A percentile compares a stretch with the other conserved stretches of the same genome.
phyloP scores from a whole-genome alignment of 345 rosid genomes.

The Melastoma malabathricum region DNA sequence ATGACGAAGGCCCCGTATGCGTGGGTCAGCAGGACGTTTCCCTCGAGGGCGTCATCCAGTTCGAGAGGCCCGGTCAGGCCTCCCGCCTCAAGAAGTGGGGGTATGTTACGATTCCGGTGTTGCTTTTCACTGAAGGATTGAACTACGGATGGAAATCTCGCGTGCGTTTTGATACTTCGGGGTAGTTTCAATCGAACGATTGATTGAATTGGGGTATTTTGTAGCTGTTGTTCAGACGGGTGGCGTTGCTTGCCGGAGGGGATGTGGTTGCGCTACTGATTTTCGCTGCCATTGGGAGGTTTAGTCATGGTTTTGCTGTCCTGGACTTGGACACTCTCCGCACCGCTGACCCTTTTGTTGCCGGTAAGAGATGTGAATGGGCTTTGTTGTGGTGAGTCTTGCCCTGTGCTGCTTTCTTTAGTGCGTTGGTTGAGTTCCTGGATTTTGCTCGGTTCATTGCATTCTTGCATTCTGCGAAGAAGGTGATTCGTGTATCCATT shows the following conservation, averaged over 20 bases:
- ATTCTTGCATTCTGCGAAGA: neutral
- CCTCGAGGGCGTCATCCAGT: constrained; percentile 84
- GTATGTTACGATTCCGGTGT: constrained; percentile 14
- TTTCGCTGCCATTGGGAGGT: constrained; percentile 84
- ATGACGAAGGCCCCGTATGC: constrained; percentile 30
- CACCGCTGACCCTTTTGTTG: constrained; percentile 90
- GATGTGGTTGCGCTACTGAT: constrained; percentile 70
- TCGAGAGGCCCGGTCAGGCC: constrained; percentile 51
- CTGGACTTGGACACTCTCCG: constrained; percentile 54
- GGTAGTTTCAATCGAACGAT: neutral
- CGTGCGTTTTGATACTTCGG: neutral
- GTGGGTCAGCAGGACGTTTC: constrained; percentile 59
- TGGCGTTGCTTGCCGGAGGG: constrained; percentile 78
- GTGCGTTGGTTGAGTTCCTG: neutral
- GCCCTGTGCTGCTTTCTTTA: neutral
- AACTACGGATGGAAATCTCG: neutral
- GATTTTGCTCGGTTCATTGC: neutral
- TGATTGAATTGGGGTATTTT: neutral
- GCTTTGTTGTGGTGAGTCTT: neutral
- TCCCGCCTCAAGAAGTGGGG: constrained; percentile 59
- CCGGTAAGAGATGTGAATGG: constrained; percentile 29
- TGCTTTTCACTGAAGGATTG: neutral
- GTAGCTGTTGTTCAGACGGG: constrained; percentile 32
- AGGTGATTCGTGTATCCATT: too few species aligned
- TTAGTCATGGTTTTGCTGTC: constrained; percentile 67